Base-by-base conservation (phyloP, 345 rosid species). In the Mangifera indica region DNA sequence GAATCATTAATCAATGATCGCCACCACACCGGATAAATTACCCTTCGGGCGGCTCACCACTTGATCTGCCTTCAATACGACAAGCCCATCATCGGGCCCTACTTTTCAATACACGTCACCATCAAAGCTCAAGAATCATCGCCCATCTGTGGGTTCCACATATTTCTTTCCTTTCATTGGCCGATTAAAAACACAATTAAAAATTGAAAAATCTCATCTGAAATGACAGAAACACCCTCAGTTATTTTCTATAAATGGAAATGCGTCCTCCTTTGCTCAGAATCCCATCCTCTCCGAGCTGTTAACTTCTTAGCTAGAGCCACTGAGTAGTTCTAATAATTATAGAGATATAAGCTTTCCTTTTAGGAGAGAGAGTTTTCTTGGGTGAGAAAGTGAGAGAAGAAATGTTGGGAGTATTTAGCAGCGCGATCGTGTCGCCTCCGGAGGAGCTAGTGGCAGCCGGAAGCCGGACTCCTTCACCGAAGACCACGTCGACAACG, bases 371-470 rank as follows among this genome's bases (percentile, higher is more conserved):
- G n/a, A 55, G 18, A 18, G 10, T 42, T 66, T 57, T 6, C 20
- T 71, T 29, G 11, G 22, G 14, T 9, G 60, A 71, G 76, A 65
- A 58, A 46, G 54, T 1, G 22, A 44, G 71, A 4, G 65, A 2
- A 4, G 51, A 7, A 76, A 94, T 94, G 98, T 84, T 94, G 86
- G 98, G 98, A 69, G 88, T 92, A 8, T 92, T 94, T 72, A 90
- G 97, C 83, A 78, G 97, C 80, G 75, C 85, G 26, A 77, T 94
- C 55, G 79, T 94, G 56, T 85, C 97, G 0, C 92, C 92, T n/a
- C 98, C 98, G 67, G 97, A 89, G 40, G 98, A 94, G 80, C 89
- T 94, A 71, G 97, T 94, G 74, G 97, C 95, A 0, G 98, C 98
- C 42, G 98, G 98, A 24, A 74, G 90, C 81, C 80, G 98, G 74